Evolutionary conservation across 2,329 filamentous ascomycete species (phyloP), one percentile per base, ranked within the genome.

Genomic region (Aspergillus costaricaensis): DNA sequence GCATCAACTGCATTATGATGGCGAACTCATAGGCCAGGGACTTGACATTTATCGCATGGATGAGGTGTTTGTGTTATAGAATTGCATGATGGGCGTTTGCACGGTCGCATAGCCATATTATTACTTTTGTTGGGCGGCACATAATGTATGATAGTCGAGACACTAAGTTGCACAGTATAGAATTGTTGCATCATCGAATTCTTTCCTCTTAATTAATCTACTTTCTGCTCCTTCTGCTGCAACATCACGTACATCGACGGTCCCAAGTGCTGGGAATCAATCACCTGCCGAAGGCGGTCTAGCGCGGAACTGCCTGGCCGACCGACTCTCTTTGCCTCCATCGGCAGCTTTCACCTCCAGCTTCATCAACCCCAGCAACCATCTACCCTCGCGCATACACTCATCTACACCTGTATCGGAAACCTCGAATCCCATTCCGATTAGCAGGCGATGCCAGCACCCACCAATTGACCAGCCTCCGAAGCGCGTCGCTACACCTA

Each of bases 11-110:
- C 53, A 43, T 17, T 19, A 15, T 3, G 47, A 48, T 19, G 32
- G 21, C 32, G 9, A 44, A 14, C 10, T 43, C 56, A 44, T 10
- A n/a, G 15, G 3, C 15, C 17, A 27, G 38, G 53, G 53, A 27
- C 12, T 47, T 19, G 30, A 47, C 21, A 57, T 38, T 50, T 55
- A 53, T 44, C 51, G 58, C 58, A 60, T 60, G 38, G 44, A 44
- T 38, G 52, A 38, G 36, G 52, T 55, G 36, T 43, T 43, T 47
- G 53, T 55, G 32, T 55, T 17, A 47, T 55, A 55, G 53, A 55
- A 15, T 43, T 27, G 52, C 53, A 55, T 47, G 38, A 44, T 43
- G 21, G 58, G 58, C 52, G 52, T 59, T 44, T 55, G 44, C 32
- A 59, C 43, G 51, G 51, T 41, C 38, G 57, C 57, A 55, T 55